Evolutionary conservation across 495 filamentous ascomycete genomes (phyloP).

Genomic region (Annulohypoxylon nitens): DNA sequence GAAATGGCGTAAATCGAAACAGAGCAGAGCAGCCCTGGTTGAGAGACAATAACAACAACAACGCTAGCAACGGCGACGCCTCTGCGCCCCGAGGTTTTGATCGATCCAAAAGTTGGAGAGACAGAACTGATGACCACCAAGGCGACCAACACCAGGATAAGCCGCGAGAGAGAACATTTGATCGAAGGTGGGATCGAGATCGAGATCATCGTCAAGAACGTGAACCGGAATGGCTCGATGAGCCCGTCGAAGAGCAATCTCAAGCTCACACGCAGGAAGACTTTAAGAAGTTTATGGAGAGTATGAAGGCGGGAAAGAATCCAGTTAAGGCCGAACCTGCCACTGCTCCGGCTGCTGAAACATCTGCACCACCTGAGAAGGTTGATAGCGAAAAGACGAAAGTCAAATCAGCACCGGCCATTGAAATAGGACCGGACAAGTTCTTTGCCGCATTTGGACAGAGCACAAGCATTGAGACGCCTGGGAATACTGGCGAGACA

Average conservation of each 20-base stretch:
- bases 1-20: slow-evolving; percentile 63
- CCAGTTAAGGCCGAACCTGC: slow-evolving; percentile 51
- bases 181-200: slow-evolving; percentile 73
- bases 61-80: slow-evolving; percentile 28
- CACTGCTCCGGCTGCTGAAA: slow-evolving; percentile 51
- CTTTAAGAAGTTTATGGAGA: slow-evolving; percentile 95
- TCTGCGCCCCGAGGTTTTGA: slow-evolving; percentile 68
- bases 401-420: slow-evolving; percentile 66
- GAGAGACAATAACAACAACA: slow-evolving; percentile 40
- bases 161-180: slow-evolving; percentile 57
- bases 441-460: slow-evolving; percentile 81
- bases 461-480: slow-evolving; percentile 46
- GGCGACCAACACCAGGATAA: slow-evolving; percentile 58
- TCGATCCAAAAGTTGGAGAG: slow-evolving; percentile 74
- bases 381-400: slow-evolving; percentile 63
- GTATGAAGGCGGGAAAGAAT: slow-evolving; percentile 78
- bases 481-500: slow-evolving; percentile 54
- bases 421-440: slow-evolving; percentile 78
- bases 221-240: slow-evolving; percentile 90
- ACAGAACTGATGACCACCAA: slow-evolving; percentile 67
- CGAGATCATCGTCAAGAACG: slow-evolving; percentile 75
- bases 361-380: slow-evolving; percentile 44
- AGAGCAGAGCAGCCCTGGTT: slow-evolving; percentile 62
- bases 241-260: slow-evolving; percentile 75
- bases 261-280: slow-evolving; percentile 87